Percentiles rank a stretch among this genome's conserved stretches.
These are phyloP conservation scores for Wallemia ichthyophaga DNA, from an alignment of 1,284 basidiomycete species.

Conservation along the genomic window DNA sequence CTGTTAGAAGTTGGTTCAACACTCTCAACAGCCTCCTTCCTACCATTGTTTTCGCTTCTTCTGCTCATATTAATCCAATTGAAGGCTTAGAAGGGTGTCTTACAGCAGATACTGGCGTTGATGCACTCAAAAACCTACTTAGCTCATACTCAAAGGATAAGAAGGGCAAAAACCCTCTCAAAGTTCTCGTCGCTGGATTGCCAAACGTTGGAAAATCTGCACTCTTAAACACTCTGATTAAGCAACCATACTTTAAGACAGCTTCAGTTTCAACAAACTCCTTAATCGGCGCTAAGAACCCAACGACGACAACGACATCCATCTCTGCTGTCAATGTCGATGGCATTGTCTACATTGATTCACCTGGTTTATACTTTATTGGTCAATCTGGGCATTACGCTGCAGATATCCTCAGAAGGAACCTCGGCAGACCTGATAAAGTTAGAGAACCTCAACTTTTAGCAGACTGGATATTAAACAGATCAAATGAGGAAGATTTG, in stretches of 20 bases:
- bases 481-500: conserved; percentile 45
- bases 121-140: conserved; percentile 20
- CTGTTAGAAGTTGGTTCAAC: conserved; percentile 41
- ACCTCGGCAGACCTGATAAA: conserved; percentile 57
- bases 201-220: conserved; percentile 57
- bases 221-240: conserved; percentile 41
- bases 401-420: conserved; percentile 36
- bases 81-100: conserved; percentile 14
- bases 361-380: conserved; percentile 37
- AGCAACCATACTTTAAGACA: conserved; percentile 17
- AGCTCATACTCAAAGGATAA: conserved; percentile 17
- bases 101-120: conserved; percentile 25
- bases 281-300: conserved; percentile 23
- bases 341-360: conserved; percentile 39
- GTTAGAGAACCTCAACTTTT: conserved; percentile 54
- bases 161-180: conserved; percentile 17
- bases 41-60: conserved; percentile 51
- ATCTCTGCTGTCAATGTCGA: conserved; percentile 23
- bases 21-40: conserved; percentile 36
- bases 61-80: conserved; percentile 23
- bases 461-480: conserved; percentile 39
- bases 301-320: conserved; percentile 31
- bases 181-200: conserved; percentile 41
- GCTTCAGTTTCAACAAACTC: conserved; percentile 21
- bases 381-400: conserved; percentile 10